Evolutionary conservation across 1,139 yeast genomes (phyloP), one percentile per base, ranked within the genome.

Genomic region (Taphrina communis): DNA sequence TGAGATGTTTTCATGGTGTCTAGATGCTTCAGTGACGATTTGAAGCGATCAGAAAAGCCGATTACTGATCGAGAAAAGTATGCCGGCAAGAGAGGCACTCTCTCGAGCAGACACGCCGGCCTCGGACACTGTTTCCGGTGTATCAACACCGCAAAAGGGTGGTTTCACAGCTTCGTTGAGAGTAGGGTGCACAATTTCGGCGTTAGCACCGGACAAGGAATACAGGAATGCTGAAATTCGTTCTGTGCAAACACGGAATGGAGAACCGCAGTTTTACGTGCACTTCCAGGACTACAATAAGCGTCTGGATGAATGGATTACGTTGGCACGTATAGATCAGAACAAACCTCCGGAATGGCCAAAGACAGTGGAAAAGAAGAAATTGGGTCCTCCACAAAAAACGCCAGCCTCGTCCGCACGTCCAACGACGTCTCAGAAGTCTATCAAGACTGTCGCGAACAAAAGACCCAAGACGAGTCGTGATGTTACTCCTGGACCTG

Each of bases 231-330:
- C 98, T 0, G 99, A 94, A 76, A 86, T 94, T 55, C 81, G 95
- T 65, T 93, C 94, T 50, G 84, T 86, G 66, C 93, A 90, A 73
- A 78, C 84, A 63, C 86, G 90, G 75, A 89, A 91, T 77, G 92
- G 94, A 6, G 85, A 88, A 70, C 85, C 87, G 50, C 90, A 86
- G 72, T 93, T 88, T 78, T 94, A 95, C 77, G 97, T 94, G 38
- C 99, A 94, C 78, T 94, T 92, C 78, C 91, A 87, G 70, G 97
- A 93, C 74, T 94, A 88, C 81, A 94, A 94, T 80, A 94, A 94
- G 77, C 88, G 94, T 77, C 83, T 94, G 74, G 99, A 94, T 80
- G 99, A 94, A 77, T 94, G 98, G 98, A 86, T 94, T 6, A 82
- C 84, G 17, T 82, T 85, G 6, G 87, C 86, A 46, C 82, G 96